These are phyloP conservation scores for Diplocarpon rosae DNA, from an alignment of 2,329 filamentous ascomycete genomes.

Conservation along the genomic window DNA sequence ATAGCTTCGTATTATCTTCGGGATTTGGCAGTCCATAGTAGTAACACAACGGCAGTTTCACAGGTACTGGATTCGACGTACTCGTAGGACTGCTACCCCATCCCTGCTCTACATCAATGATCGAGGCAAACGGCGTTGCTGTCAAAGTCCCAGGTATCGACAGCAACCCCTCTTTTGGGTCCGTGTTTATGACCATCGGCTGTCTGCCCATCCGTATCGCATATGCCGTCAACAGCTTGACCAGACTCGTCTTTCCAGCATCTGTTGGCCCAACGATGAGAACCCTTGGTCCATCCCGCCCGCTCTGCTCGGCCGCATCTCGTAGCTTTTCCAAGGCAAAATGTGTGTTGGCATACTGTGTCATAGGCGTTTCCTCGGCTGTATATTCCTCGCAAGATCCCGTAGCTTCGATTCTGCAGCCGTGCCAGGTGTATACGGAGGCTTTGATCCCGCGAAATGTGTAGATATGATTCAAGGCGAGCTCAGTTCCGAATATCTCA, in stretches of 20 bases:
- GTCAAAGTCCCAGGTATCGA: slow-evolving; percentile 72
- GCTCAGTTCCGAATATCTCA: slow-evolving; percentile 90
- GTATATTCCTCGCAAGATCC: slow-evolving; percentile 47
- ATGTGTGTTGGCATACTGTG: slow-evolving; percentile 75
- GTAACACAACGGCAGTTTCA: slow-evolving; percentile 86
- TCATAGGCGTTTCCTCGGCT: slow-evolving; percentile 72
- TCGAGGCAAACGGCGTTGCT: slow-evolving; percentile 74
- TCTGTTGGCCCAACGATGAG: slow-evolving; percentile 70
- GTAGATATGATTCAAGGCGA: slow-evolving; percentile 71
- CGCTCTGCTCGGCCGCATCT: slow-evolving; percentile 41
- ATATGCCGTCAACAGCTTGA: slow-evolving; percentile 68
- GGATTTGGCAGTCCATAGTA: slow-evolving; percentile 68
- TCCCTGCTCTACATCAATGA: slow-evolving; percentile 79
- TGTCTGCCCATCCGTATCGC: slow-evolving; percentile 63
- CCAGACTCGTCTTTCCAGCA: slow-evolving; percentile 73
- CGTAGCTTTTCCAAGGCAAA: slow-evolving; percentile 71
- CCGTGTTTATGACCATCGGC: slow-evolving; percentile 74
- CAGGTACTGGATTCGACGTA: slow-evolving; percentile 75
- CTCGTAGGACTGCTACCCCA: slow-evolving; percentile 89
- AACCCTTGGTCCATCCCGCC: slow-evolving; percentile 62
- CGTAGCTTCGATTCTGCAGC: slow-evolving; percentile 72
- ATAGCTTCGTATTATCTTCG: slow-evolving; percentile 62
- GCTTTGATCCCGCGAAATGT: slow-evolving; percentile 72
- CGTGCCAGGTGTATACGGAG: slow-evolving; percentile 86
- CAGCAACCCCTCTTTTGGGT: slow-evolving; percentile 70